Evolutionary conservation across 441 rosid species (phyloP), one percentile per base, ranked within the genome.

Genomic region (Populus tomentosa): DNA sequence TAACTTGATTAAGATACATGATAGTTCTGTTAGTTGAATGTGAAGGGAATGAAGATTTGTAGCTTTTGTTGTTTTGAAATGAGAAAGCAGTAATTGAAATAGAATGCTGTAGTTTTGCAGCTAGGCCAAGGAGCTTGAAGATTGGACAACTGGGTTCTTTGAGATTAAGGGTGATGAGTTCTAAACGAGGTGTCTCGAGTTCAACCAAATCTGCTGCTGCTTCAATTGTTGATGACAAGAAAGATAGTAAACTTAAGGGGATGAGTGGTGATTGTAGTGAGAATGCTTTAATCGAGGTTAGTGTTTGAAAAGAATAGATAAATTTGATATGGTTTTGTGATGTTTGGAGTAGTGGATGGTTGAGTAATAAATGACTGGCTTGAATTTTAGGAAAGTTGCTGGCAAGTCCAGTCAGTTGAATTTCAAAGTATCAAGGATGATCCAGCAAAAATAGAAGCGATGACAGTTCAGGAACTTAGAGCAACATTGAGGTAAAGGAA

Each of bases 381-480:
- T 23, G 35, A 23, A 65, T 9, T 76, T 61, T 59, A 87, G 90
- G 83, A 77, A 72, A 75, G 71, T 71, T 63, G 7, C 36, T 42
- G 30, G 33, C 36, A 72, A n/a, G 24, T 67, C 32, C 77, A 62
- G n/a, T 67, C 75, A 1, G 30, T 67, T 75, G 84, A 74, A 46
- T 75, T 87, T 80, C 82, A 77, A 70, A 71, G 67, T 79, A 67
- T 85, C 56, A 86, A 74, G 81, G 87, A 87, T 83, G 89, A 85
- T 83, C 83, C 74, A 1, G 77, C 74, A 36, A 88, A 82, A 42
- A 84, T 91, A 61, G 92, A 89, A 78, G 69, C 75, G 1, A 89
- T 94, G 98, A 93, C 98, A 0, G 90, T 89, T 88, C 92, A 86
- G 83, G 81, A 93, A 76, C 94, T 94, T 72, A 87, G 87, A 84